Evolutionary conservation across 441 rosid genomes (phyloP).

Genomic region (Adansonia madagascariensis): DNA sequence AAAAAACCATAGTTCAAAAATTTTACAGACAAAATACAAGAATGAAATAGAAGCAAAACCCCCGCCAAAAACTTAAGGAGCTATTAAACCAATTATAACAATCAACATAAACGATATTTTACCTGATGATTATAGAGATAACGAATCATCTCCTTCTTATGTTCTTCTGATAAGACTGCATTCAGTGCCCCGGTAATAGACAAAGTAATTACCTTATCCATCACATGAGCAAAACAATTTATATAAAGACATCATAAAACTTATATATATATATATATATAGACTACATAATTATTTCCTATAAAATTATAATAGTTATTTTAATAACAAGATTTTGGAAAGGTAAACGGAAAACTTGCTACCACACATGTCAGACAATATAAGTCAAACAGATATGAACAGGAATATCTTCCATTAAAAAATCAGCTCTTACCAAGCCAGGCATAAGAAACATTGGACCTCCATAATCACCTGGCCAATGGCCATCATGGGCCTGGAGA

Average conservation of each 20-base stretch:
- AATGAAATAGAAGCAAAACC: constrained; percentile 15
- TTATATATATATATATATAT: not conserved
- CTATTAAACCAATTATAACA: constrained; percentile 12
- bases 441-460: constrained; percentile 97
- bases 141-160: constrained; percentile 78
- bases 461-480: constrained; percentile 98
- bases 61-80: not conserved
- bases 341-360: not conserved
- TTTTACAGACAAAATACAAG: not conserved
- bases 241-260: not conserved
- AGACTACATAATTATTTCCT: not conserved
- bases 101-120: constrained; percentile 25
- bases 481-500: constrained; percentile 84
- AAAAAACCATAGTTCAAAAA: not conserved
- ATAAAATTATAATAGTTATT: not conserved
- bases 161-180: constrained; percentile 74
- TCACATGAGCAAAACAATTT: constrained; percentile 21
- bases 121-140: constrained; percentile 96
- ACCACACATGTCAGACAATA: not conserved
- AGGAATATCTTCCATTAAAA: not conserved
- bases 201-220: constrained; percentile 66
- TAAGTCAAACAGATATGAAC: not conserved
- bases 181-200: constrained; percentile 83
- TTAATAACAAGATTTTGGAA: not conserved
- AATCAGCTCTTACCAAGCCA: constrained; percentile 65